Conservation (phyloP, 2,329 filamentous ascomycete genomes). For the Trichoderma sp. region DNA sequence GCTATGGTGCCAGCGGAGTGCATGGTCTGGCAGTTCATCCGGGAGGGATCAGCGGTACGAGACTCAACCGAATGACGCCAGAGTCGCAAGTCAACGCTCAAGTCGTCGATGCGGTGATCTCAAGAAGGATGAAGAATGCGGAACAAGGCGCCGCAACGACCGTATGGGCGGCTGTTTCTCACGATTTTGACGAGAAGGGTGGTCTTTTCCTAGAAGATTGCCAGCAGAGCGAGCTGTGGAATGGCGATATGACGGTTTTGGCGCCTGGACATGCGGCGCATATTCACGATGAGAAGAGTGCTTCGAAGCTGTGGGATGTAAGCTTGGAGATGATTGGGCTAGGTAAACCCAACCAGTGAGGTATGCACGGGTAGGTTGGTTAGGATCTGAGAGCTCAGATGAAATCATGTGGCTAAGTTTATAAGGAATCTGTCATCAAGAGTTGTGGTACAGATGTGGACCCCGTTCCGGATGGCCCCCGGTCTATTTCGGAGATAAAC, state of each 20-base stretch:
- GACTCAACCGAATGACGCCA: constrained; percentile 7
- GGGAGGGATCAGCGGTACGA: constrained; percentile 6
- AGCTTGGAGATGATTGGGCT: background rate
- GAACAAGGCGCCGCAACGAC: constrained; percentile 9
- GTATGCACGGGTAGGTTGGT: background rate
- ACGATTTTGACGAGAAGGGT: background rate
- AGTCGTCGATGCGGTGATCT: background rate
- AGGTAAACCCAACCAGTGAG: background rate
- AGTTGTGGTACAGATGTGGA: background rate
- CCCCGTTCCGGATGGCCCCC: background rate
- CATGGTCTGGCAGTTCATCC: constrained; percentile 28
- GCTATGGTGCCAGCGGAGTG: constrained; percentile 42
- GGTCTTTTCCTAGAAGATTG: constrained; percentile 2
- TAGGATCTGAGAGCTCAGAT: background rate
- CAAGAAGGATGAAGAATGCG: background rate
- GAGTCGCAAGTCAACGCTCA: background rate
- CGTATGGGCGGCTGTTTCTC: background rate
- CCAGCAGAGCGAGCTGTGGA: constrained; percentile 9
- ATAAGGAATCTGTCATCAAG: background rate
- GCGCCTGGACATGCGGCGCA: constrained; percentile 3
- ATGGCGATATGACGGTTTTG: background rate
- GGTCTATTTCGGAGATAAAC: background rate
- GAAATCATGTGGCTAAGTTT: background rate
- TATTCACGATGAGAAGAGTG: background rate
- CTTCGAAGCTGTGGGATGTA: background rate